Base-by-base conservation (phyloP, 495 filamentous ascomycete genomes). In the Hyaloscypha finlandica region DNA sequence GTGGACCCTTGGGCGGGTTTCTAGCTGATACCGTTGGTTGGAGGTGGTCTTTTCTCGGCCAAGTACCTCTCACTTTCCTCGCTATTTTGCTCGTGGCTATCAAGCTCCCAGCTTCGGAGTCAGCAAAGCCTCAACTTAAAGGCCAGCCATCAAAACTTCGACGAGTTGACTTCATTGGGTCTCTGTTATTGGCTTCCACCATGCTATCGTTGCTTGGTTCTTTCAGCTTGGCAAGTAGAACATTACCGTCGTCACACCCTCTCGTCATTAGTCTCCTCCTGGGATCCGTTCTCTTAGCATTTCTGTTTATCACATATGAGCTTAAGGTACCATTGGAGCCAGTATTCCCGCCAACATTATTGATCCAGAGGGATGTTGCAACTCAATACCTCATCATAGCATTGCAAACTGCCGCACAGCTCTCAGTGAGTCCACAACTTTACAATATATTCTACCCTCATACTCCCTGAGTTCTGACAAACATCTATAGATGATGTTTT, bases 11-110 rank as follows among this genome's bases (percentile, higher is more conserved):
- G 0, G 89, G 89, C 1, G 89, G 89, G 0, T 86, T 79, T 68
- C 74, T 92, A 12, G 85, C 87, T 11, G 87, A 92, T 66, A 82
- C 83, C 1, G 80, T 90, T 31, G 87, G 88, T 59, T 91, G 88
- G 88, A 78, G 88, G 73, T 90, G 68, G 68, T 59, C 58, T 9
- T 63, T 70, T 22, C 39, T 59, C 8, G 64, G 63, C 14, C 68
- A 70, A 51, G 64, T 29, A 16, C 64, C 68, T 5, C n/a, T 66
- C 12, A 63, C 65, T n/a, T 33, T 32, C 6, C 6, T 66, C 25
- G 59, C 64, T n/a, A 58, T 70, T 25, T 8, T 66, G 8, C 35
- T 66, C 20, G 63, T 66, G 6, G 63, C 33, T n/a, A 14, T 37
- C 12, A 56, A 39, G 39, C 58, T 67, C 20, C 55, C 64, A 29